phyloP scores from a whole-genome alignment of 2,329 filamentous ascomycete species.

The Scytalidium lignicola region DNA sequence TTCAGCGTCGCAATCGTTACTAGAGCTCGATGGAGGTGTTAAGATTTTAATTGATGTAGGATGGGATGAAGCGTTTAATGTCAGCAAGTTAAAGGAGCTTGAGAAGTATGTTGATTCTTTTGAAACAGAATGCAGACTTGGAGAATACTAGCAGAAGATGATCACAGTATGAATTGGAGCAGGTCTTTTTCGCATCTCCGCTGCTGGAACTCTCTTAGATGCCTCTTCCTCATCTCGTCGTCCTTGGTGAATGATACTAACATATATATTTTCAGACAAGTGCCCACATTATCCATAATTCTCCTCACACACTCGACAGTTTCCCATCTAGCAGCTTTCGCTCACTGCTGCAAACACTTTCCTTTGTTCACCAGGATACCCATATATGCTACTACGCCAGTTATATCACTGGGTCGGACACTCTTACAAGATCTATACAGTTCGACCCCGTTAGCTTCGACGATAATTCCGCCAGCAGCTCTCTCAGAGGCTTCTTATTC shows the following conservation, averaged over 20 bases:
- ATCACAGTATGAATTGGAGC: not conserved
- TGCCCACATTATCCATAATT: slow-evolving; percentile 86
- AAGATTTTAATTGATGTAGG: slow-evolving; percentile 93
- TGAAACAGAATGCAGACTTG: slow-evolving; percentile 2
- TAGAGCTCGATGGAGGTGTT: slow-evolving; percentile 94
- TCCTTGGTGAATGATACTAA: slow-evolving; percentile 9
- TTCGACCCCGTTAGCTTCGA: slow-evolving; percentile 82
- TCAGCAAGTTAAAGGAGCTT: slow-evolving; percentile 74
- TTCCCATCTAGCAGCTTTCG: slow-evolving; percentile 86
- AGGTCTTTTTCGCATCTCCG: slow-evolving; percentile 7
- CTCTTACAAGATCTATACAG: slow-evolving; percentile 88
- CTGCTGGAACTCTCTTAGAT: not conserved
- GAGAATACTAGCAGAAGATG: slow-evolving; percentile 5
- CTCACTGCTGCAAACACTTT: slow-evolving; percentile 95
- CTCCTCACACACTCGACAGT: slow-evolving; percentile 92
- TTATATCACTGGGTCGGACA: slow-evolving; percentile 88
- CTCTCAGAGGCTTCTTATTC: slow-evolving; percentile 61
- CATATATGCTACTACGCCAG: slow-evolving; percentile 88
- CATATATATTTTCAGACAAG: slow-evolving; percentile 57
- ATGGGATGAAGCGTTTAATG: slow-evolving; percentile 91
- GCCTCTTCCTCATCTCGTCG: not conserved
- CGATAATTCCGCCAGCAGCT: slow-evolving; percentile 68
- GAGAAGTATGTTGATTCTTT: slow-evolving; percentile 63
- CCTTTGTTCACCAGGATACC: slow-evolving; percentile 88
- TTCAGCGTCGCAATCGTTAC: slow-evolving; percentile 84